These are phyloP conservation scores for Plasmodium malariae DNA, from an alignment of 169 alveolate genomes.

Conservation along the genomic window DNA sequence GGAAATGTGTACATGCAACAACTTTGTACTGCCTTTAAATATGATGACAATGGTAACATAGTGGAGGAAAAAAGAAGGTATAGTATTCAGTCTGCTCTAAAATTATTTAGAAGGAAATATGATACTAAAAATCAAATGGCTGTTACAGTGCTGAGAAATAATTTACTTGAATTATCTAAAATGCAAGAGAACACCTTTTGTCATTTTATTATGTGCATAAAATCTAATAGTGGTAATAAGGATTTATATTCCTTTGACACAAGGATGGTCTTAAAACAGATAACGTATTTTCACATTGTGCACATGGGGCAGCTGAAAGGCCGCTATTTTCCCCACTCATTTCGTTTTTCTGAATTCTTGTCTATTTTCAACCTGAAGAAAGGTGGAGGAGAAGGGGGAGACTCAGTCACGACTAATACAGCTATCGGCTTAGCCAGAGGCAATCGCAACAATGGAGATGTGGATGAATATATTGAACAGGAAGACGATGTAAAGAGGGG, in stretches of 20 bases:
- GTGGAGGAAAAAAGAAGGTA: slow-evolving; percentile 55
- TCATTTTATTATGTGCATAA: slow-evolving; percentile 61
- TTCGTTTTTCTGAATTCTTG: slow-evolving; percentile 31
- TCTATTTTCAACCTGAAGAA: neutral
- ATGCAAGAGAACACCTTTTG: slow-evolving; percentile 28
- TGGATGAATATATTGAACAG: neutral
- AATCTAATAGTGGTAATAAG: neutral
- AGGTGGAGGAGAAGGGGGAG: neutral
- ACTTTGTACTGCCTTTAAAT: slow-evolving; percentile 22
- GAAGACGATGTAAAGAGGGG: no score
- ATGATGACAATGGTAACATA: slow-evolving; percentile 34
- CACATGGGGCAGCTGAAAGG: slow-evolving; percentile 16
- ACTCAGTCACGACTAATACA: no score
- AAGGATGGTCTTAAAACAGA: slow-evolving; percentile 10
- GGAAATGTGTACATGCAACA: slow-evolving; percentile 32
- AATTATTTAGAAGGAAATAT: slow-evolving; percentile 16
- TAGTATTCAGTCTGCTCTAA: slow-evolving; percentile 29
- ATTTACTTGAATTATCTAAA: slow-evolving; percentile 28
- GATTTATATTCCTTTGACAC: slow-evolving; percentile 4
- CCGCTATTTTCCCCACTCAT: slow-evolving; percentile 34
- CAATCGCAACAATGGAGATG: no score
- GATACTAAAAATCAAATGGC: slow-evolving; percentile 42
- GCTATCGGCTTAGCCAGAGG: no score
- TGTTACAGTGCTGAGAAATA: slow-evolving; percentile 44
- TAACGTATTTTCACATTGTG: slow-evolving; percentile 9